Percentiles rank a stretch among this genome's conserved stretches.
Conservation (phyloP, 2,329 filamentous ascomycete species). For the Phialophora expanda region DNA sequence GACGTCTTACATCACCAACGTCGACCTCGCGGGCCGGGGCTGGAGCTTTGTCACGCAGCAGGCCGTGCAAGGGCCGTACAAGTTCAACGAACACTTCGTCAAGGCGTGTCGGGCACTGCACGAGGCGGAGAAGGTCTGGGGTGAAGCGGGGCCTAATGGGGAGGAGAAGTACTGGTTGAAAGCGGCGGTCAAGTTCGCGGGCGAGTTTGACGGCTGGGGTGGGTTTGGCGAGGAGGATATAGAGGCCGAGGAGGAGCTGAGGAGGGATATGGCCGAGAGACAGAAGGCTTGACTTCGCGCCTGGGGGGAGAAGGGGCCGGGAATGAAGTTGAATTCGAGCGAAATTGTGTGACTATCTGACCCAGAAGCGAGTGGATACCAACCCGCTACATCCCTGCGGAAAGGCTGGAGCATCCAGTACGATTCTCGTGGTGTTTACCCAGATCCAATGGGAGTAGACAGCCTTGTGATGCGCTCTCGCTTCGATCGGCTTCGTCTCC, state of each 20-base stretch:
- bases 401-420: not conserved
- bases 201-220: constrained; percentile 49
- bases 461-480: constrained; percentile 7
- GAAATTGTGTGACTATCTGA: not conserved
- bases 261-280: not conserved
- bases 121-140: constrained; percentile 60
- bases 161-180: constrained; percentile 54
- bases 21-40: constrained; percentile 66
- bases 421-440: not conserved
- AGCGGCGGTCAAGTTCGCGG: constrained; percentile 56
- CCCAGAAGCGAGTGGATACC: not conserved
- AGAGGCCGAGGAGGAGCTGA: constrained; percentile 10
- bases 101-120: constrained; percentile 80
- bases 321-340: not conserved
- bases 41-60: constrained; percentile 79
- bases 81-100: constrained; percentile 80
- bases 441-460: constrained; percentile 3
- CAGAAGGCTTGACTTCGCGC: constrained; percentile 1
- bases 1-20: constrained; percentile 57
- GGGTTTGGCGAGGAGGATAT: constrained; percentile 34
- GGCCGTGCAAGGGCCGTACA: constrained; percentile 70
- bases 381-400: not conserved
- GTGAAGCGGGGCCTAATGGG: constrained; percentile 42
- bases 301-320: not conserved
- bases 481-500: not conserved